Conservation (phyloP, 2,329 filamentous ascomycete species). For the Claviceps africana region DNA sequence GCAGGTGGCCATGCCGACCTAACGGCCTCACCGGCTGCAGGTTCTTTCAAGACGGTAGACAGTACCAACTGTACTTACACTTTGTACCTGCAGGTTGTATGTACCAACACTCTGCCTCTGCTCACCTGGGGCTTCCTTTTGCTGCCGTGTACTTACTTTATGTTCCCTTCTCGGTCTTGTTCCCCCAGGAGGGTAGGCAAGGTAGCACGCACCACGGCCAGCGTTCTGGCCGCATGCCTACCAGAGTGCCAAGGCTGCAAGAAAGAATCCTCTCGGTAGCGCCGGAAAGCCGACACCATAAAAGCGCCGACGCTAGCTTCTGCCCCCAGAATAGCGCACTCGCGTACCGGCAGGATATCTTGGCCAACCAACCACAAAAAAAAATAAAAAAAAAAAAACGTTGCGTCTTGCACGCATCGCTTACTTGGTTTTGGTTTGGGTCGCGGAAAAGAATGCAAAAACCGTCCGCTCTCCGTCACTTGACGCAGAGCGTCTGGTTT, state of each 20-base stretch:
- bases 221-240: too few species aligned
- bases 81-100: too few species aligned
- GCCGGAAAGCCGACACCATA: not conserved
- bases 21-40: constrained; percentile 2
- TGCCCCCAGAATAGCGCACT: not conserved
- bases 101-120: too few species aligned
- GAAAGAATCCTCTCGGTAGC: not conserved
- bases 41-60: not conserved
- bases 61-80: not conserved
- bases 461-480: too few species aligned
- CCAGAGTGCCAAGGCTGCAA: not conserved
- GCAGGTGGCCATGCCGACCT: not conserved
- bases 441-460: too few species aligned
- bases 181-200: too few species aligned
- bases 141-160: too few species aligned
- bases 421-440: not conserved
- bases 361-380: too few species aligned
- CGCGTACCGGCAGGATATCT: too few species aligned
- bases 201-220: too few species aligned
- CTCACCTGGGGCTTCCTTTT: not conserved
- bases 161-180: not conserved
- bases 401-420: not conserved
- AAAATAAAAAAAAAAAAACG: too few species aligned
- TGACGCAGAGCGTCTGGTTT: too few species aligned
- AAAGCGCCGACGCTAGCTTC: not conserved